Evolutionary conservation across 2,329 filamentous ascomycete genomes (phyloP), one percentile per base, ranked within the genome.

Genomic region (Epichloe scottii): DNA sequence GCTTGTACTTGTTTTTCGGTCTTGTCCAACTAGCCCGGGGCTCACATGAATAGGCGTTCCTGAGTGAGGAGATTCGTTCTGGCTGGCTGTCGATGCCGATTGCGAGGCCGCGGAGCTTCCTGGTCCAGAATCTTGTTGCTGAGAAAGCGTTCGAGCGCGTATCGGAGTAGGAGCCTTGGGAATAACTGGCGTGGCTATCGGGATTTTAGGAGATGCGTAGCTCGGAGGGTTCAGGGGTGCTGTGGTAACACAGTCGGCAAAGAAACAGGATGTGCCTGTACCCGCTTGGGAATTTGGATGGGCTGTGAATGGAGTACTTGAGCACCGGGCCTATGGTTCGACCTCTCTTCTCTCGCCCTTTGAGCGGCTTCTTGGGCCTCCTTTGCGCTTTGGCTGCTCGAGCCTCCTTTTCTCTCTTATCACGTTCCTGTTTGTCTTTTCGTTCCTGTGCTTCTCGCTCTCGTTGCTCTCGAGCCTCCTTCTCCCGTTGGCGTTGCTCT

Each of bases 161-260:
- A 82, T 84, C 8, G 89, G 87, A 12, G 87, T 90, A 5, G 89
- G 82, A 19, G 84, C 83, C 65, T 95, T 95, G 12, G 89, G 83
- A 45, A 95, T 70, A 26, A 82, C 84, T 7, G 93, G 91, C 35
- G 87, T 93, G 10, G 87, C 85, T 54, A 88, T 75, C 30, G 84
- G 72, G 48, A 91, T 78, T 63, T 89, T 87, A 7, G 91, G 91
- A 15, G 91, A 96, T 46, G 82, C 80, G 56, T 84, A 76, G 53
- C 71, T 75, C 34, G 78, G 72, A 50, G 75, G 70, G 53, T 75
- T 75, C 46, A 77, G 66, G 44, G 78, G 56, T 84, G 83, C 49
- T 82, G 75, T 56, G 81, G 82, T 57, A 79, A 63, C 43, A 71
- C 73, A 5, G 66, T 61, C 3, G 78, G 75, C 39, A 78, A 65